These are phyloP conservation scores for Fusarium sambucinum DNA, from an alignment of 2,329 filamentous ascomycete genomes.

Conservation along the genomic window DNA sequence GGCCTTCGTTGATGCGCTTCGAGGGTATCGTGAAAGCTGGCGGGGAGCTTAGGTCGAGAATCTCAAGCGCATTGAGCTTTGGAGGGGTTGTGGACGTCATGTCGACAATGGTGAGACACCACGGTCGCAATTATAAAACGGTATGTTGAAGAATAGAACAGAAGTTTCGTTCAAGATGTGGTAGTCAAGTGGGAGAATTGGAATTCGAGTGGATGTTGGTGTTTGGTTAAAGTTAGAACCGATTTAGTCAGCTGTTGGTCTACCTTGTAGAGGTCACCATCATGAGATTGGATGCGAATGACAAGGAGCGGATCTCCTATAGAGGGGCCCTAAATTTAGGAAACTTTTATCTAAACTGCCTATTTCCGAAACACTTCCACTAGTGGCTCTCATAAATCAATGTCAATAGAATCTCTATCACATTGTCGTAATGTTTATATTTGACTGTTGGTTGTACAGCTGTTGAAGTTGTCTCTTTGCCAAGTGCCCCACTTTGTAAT, in stretches of 20 bases:
- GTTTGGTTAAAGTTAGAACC: slow-evolving; percentile 12
- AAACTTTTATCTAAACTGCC: background rate
- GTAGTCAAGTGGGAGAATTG: background rate
- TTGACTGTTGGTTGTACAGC: slow-evolving; percentile 6
- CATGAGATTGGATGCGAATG: background rate
- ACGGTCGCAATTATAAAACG: no score
- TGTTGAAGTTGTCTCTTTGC: slow-evolving; percentile 2
- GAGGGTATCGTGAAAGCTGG: slow-evolving; percentile 72
- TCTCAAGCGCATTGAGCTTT: slow-evolving; percentile 54
- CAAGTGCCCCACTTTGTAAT: slow-evolving; percentile 25
- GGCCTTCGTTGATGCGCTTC: slow-evolving; percentile 87
- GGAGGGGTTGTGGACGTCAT: slow-evolving; percentile 43
- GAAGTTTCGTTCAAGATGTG: background rate
- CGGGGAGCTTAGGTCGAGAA: slow-evolving; percentile 62
- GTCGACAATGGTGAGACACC: slow-evolving; percentile 3
- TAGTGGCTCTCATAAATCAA: background rate
- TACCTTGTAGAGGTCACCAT: background rate
- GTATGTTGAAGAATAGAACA: background rate
- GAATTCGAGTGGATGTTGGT: slow-evolving; percentile 3
- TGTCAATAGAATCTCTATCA: background rate
- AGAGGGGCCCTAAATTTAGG: background rate
- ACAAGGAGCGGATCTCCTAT: background rate
- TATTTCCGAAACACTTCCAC: background rate
- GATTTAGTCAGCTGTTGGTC: background rate
- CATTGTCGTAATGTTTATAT: background rate